Evolutionary conservation across 495 filamentous ascomycete species (phyloP).

Genomic region (Penicillium silybi): DNA sequence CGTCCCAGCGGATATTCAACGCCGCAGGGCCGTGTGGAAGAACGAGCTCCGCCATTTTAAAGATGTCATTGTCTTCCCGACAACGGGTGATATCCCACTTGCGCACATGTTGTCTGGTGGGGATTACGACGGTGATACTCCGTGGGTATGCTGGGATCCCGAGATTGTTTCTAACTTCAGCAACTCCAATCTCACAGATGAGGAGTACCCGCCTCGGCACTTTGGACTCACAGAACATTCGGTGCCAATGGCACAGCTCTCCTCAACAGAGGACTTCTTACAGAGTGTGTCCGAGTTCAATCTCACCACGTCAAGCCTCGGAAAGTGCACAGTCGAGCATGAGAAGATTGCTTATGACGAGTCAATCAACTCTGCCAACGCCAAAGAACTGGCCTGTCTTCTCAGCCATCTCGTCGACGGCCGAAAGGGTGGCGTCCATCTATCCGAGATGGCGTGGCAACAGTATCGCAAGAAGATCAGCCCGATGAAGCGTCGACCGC

Average conservation of each 20-base stretch:
- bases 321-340: conserved; percentile 70
- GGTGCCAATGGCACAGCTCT: conserved; percentile 32
- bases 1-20: conserved; percentile 78
- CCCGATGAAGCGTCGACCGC: conserved; percentile 25
- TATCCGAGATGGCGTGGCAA: conserved; percentile 55
- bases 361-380: conserved; percentile 49
- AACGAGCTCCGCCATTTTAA: conserved; percentile 68
- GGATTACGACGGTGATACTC: conserved; percentile 91
- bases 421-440: conserved; percentile 68
- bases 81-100: conserved; percentile 62
- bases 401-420: conserved; percentile 79
- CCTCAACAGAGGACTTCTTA: conserved; percentile 45
- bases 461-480: conserved; percentile 41
- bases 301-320: conserved; percentile 61
- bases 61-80: conserved; percentile 84
- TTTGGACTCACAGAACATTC: conserved; percentile 59
- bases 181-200: conserved; percentile 58
- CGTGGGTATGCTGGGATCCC: conserved; percentile 88
- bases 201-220: conserved; percentile 40
- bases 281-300: conserved; percentile 60
- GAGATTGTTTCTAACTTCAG: conserved; percentile 68
- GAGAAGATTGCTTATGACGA: conserved; percentile 66
- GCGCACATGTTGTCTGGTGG: conserved; percentile 85
- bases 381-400: conserved; percentile 61
- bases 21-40: conserved; percentile 60